phyloP scores from a whole-genome alignment of 75 land plant species.

The Picea sitchensis region DNA sequence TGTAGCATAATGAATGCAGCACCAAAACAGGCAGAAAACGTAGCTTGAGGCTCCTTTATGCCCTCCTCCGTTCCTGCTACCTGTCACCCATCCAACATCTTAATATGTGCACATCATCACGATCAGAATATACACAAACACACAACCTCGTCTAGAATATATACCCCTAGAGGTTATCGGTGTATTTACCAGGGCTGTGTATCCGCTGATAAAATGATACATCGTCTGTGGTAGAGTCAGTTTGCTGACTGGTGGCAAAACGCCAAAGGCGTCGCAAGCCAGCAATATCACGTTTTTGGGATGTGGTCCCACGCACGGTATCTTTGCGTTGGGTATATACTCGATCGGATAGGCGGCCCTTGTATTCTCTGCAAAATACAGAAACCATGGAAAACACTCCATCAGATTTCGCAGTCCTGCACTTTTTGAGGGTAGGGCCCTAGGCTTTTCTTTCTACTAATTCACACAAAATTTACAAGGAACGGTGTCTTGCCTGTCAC shows the following conservation, averaged over 20 bases:
- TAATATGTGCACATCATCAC: not conserved
- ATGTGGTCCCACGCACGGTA: slow-evolving; percentile 94
- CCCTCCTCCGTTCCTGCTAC: slow-evolving; percentile 98
- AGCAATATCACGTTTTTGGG: slow-evolving; percentile 93
- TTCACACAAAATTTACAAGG: not conserved
- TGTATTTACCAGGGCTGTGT: slow-evolving; percentile 84
- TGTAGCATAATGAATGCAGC: slow-evolving; percentile 98
- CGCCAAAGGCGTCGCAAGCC: slow-evolving; percentile 98
- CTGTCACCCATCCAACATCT: slow-evolving; percentile 20
- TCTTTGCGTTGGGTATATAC: slow-evolving; percentile 87
- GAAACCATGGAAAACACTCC: not conserved
- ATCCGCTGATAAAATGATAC: slow-evolving; percentile 99
- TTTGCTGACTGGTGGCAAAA: slow-evolving; percentile 98
- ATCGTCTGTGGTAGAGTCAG: slow-evolving; percentile 88
- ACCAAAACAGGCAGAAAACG: slow-evolving; percentile 97
- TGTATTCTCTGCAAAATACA: slow-evolving; percentile 74
- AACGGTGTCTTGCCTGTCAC: slow-evolving; percentile 62
- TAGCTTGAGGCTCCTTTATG: slow-evolving; percentile 88
- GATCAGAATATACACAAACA: not conserved
- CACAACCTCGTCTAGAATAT: not conserved
- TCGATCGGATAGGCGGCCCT: slow-evolving; percentile 96
- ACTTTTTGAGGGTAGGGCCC: not conserved
- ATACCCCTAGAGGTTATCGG: not conserved
- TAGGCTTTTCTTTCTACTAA: not conserved
- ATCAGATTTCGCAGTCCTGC: no score